Evolutionary conservation across 2,329 filamentous ascomycete species (phyloP), one percentile per base, ranked within the genome.

Genomic region (Stagonosporopsis vannaccii): DNA sequence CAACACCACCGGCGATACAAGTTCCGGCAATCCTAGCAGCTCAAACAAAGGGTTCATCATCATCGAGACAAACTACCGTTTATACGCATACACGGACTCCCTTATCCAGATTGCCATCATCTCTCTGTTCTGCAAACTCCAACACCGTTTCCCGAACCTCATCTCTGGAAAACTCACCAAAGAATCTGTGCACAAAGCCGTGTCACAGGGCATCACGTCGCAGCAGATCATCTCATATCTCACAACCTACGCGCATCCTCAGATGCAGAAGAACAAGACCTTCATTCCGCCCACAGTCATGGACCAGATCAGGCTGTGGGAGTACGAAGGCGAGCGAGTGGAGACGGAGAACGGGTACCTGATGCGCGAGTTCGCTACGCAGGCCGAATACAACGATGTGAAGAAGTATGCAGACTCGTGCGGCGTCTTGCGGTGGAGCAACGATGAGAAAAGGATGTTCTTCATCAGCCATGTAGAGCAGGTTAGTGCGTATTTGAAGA

Each of bases 261-360:
- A 98, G 76, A 92, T 99, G 86, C 88, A 90, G 67, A 89, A 90
- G 60, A 82, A 85, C 39, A 84, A 85, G 0, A 90, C 93, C 1
- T 86, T 97, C 15, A 84, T 99, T 2, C 95, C 96, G 1, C 93
- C 95, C 0, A 98, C 96, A 0, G 95, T 99, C 15, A 91, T 97
- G 61, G 95, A 99, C 77, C 95, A 99, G 80, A 97, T 99, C 69
- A 85, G 93, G 2, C 85, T 99, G 19, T 99, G 95, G 95, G 94
- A 99, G 80, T 87, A 98, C 48, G 95, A 99, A 77, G 92, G 94
- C 62, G 95, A 99, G 79, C 86, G 95, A 46, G 96, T 99, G 85
- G 90, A 90, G 74, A 87, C 90, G 1, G 92, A 87, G 5, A 80
- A 84, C 0, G 95, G 95, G 0, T 98, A 92, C 74, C 75, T 98